Conservation (phyloP, 495 filamentous ascomycete species). For the Neurospora hispaniola region DNA sequence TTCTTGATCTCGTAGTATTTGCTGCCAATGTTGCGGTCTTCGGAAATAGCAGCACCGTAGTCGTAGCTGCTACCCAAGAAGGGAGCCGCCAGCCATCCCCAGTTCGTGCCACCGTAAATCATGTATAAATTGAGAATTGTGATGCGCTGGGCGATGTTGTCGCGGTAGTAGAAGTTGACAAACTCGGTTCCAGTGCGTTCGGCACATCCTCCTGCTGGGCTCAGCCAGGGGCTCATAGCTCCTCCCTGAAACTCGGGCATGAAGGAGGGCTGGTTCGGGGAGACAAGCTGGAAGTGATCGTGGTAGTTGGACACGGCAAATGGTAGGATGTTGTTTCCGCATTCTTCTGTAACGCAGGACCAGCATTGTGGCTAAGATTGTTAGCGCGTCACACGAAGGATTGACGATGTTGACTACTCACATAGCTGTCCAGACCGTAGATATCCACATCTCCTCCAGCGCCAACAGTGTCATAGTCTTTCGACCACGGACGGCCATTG, state of each 20-base stretch:
- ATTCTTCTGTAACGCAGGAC: constrained; percentile 44
- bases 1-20: constrained; percentile 55
- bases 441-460: constrained; percentile 47
- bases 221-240: constrained; percentile 50
- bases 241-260: constrained; percentile 57
- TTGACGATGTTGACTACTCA: background rate
- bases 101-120: constrained; percentile 50
- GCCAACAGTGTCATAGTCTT: constrained; percentile 31
- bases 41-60: constrained; percentile 48
- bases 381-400: background rate
- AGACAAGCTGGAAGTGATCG: constrained; percentile 5
- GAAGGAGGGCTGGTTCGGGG: constrained; percentile 36
- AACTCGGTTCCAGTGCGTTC: constrained; percentile 34
- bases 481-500: constrained; percentile 33
- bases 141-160: constrained; percentile 36
- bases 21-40: constrained; percentile 42
- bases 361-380: constrained; percentile 41
- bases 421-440: constrained; percentile 47
- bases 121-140: constrained; percentile 38
- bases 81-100: constrained; percentile 27
- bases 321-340: constrained; percentile 37
- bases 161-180: constrained; percentile 48
- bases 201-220: constrained; percentile 39
- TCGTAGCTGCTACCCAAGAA: constrained; percentile 40
- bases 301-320: constrained; percentile 7